Base-by-base conservation (phyloP, 768 basidiomycete species). In the Tricholoma flavovirens region DNA sequence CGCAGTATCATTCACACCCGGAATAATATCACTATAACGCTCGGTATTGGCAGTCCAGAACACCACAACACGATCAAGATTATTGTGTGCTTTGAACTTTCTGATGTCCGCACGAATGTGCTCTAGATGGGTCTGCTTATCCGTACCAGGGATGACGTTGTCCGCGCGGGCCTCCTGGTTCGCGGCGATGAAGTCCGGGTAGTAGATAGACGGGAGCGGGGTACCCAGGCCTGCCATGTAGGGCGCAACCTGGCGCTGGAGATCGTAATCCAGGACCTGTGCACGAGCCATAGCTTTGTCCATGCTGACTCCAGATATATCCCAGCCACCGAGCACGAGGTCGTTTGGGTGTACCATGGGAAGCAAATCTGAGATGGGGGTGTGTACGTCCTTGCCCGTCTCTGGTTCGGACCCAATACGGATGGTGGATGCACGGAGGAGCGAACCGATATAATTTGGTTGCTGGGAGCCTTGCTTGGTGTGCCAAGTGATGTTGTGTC, bases 1-100 rank as follows among this genome's bases (percentile, higher is more conserved):
- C 2, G 93, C 88, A 12, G 93, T 95, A 69, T 99, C 95, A 72
- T 98, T 98, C 56, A 98, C 83, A 42, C 96, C 97, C 11, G 89
- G 80, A 69, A 98, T 86, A 72, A 99, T 86, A 60, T 93, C 93
- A 63, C 89, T 87, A 83, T 94, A 99, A 56, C 96, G 89, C 78
- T 98, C 97, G 15, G 96, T 99, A 77, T 99, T 98, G 63, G 92
- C 94, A 14, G 96, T 98, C 96, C 96, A 98, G 79, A 98, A 95
- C 59, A 98, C 88, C 64, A 99, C 73, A 59, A 92, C 83, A 56
- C 88, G 88, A 70, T 95, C 95, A 48, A 98, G 84, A 17, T 73
- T 77, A 68, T 98, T 83, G 58, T 84, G 75, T 53, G 75, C 66
- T 78, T 98, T 98, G 83, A 98, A 98, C 54, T 83, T 81, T 64